phyloP scores from a whole-genome alignment of 441 rosid species.

The Biscutella auriculata region DNA sequence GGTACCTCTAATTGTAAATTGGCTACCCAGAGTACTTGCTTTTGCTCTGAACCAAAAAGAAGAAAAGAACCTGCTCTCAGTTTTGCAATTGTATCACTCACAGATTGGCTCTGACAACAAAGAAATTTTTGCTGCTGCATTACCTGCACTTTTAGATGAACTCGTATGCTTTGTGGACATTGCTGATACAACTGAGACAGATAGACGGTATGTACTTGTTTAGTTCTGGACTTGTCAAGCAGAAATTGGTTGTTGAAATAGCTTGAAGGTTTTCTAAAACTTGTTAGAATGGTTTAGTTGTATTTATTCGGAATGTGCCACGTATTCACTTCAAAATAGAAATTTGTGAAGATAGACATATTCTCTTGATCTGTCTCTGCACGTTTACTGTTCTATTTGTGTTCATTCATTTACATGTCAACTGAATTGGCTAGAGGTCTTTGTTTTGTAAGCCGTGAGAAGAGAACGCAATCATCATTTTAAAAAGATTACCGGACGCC shows the following conservation, averaged over 20 bases:
- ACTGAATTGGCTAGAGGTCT: neutral
- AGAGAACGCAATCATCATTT: slow-evolving; percentile 4
- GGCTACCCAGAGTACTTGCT: slow-evolving; percentile 94
- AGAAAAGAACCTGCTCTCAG: slow-evolving; percentile 53
- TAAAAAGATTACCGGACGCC: neutral
- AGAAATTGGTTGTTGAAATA: slow-evolving; percentile 13
- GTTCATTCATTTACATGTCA: slow-evolving; percentile 5
- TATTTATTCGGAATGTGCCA: neutral
- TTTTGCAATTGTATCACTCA: slow-evolving; percentile 73
- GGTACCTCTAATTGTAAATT: slow-evolving; percentile 72
- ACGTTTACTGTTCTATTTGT: neutral
- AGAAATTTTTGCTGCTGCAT: slow-evolving; percentile 92
- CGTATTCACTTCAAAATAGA: slow-evolving; percentile 10
- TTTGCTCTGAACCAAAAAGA: slow-evolving; percentile 76
- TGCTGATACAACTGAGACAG: slow-evolving; percentile 60
- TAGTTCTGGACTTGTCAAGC: neutral
- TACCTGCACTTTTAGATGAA: slow-evolving; percentile 93
- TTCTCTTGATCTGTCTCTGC: slow-evolving; percentile 5
- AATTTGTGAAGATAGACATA: neutral
- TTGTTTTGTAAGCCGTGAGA: neutral
- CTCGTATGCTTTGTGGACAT: slow-evolving; percentile 87
- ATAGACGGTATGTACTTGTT: slow-evolving; percentile 46
- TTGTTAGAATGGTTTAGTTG: neutral
- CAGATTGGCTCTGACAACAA: slow-evolving; percentile 79
- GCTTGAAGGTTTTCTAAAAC: slow-evolving; percentile 2